These are phyloP conservation scores for Talaromyces verruculosus DNA, from an alignment of 2,329 filamentous ascomycete genomes.

Conservation along the genomic window DNA sequence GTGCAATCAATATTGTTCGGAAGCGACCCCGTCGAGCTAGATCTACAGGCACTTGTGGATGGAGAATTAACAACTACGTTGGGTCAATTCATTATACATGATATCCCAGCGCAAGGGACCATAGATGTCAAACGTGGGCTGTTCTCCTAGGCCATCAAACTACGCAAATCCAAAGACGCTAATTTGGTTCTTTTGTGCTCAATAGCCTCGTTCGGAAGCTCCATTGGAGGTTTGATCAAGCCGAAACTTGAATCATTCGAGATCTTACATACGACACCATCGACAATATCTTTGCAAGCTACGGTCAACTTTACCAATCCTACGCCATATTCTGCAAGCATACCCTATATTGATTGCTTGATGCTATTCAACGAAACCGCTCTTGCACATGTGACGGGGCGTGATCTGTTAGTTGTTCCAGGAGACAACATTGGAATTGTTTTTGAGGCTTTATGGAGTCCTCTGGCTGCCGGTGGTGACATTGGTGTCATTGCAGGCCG, in stretches of 20 bases:
- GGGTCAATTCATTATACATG: constrained; percentile 75
- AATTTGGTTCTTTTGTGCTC: constrained; percentile 12
- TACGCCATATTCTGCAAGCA: constrained; percentile 74
- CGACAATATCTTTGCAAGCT: constrained; percentile 69
- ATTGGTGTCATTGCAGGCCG: constrained; percentile 62
- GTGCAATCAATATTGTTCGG: constrained; percentile 80
- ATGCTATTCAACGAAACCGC: constrained; percentile 70
- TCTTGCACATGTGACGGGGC: constrained; percentile 71
- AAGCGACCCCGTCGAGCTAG: constrained; percentile 65
- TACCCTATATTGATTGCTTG: constrained; percentile 79
- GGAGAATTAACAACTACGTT: constrained; percentile 78
- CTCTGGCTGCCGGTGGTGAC: constrained; percentile 61
- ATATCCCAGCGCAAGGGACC: constrained; percentile 78
- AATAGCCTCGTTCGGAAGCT: constrained; percentile 60
- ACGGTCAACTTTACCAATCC: constrained; percentile 85
- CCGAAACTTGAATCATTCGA: constrained; percentile 70
- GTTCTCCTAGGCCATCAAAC: constrained; percentile 26
- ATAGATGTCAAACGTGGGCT: constrained; percentile 93
- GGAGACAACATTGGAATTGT: constrained; percentile 71
- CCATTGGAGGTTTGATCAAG: constrained; percentile 49
- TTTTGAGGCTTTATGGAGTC: constrained; percentile 73
- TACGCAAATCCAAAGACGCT: constrained; percentile 8
- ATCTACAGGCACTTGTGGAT: constrained; percentile 77
- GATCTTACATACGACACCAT: constrained; percentile 69
- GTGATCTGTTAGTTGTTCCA: constrained; percentile 61